Evolutionary conservation across 2,329 filamentous ascomycete genomes (phyloP).

Genomic region (Epichloe coenophiala): DNA sequence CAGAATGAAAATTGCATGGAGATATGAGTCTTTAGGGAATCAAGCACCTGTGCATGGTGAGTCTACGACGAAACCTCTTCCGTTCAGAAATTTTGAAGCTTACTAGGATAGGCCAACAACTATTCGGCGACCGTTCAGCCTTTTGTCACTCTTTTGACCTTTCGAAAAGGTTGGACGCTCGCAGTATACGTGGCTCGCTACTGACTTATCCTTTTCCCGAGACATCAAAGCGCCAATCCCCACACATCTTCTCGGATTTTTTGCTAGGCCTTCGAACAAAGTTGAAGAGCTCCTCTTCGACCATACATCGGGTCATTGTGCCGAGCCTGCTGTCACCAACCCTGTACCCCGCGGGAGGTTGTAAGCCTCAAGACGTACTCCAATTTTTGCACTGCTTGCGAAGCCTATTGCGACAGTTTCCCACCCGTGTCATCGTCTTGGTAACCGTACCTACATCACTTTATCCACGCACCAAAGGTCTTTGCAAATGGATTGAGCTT

Average conservation of each 20-base stretch:
- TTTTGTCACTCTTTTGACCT: slow-evolving; percentile 68
- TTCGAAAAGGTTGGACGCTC: slow-evolving; percentile 44
- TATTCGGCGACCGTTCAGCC: not conserved
- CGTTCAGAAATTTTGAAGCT: not conserved
- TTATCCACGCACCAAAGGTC: slow-evolving; percentile 59
- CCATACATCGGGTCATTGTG: slow-evolving; percentile 71
- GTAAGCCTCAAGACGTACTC: slow-evolving; percentile 59
- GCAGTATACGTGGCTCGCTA: slow-evolving; percentile 36
- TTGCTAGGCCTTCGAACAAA: slow-evolving; percentile 42
- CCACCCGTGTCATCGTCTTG: slow-evolving; percentile 54
- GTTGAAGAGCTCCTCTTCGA: slow-evolving; percentile 42
- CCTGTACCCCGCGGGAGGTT: slow-evolving; percentile 57
- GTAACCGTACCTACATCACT: slow-evolving; percentile 69
- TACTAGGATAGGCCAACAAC: slow-evolving; percentile 3
- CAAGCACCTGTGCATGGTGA: slow-evolving; percentile 24
- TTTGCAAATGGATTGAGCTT: slow-evolving; percentile 76
- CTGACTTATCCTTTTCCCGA: slow-evolving; percentile 33
- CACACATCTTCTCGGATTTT: slow-evolving; percentile 48
- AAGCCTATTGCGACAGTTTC: slow-evolving; percentile 56
- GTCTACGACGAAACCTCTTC: not conserved
- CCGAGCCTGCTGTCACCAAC: slow-evolving; percentile 79
- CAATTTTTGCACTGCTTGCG: slow-evolving; percentile 71
- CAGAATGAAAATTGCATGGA: slow-evolving; percentile 98
- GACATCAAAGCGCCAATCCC: slow-evolving; percentile 15
- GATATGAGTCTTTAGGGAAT: slow-evolving; percentile 68